Evolutionary conservation across 164 flowering plant genomes (phyloP), one percentile per base, ranked within the genome.

Genomic region (Annona cherimola): DNA sequence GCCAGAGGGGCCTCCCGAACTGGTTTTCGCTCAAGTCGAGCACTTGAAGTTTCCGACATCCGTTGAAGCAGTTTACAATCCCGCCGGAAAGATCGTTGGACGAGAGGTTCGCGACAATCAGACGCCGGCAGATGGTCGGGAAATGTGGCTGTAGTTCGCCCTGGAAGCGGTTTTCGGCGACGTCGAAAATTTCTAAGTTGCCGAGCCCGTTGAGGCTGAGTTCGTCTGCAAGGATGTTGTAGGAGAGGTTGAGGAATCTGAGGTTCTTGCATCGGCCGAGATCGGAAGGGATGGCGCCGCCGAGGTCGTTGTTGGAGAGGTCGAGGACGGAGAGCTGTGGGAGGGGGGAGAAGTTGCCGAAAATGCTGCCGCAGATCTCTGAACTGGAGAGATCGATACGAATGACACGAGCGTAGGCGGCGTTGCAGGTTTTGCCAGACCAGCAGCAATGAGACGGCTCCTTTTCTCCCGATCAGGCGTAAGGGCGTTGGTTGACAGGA

Each of bases 21-120:
- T 65, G 63, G 54, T 94, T 94, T 0, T 87, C 20, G 78, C 97
- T 89, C 69, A 92, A 70, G 74, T 94, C 98, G 55, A 94, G 81
- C 62, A 78, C 73, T 77, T 80, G 79, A 78, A 94, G 76, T 40
- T 74, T 83, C 69, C 3, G 7, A 77, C 98, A 94, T 0, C 69
- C 69, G 45, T 86, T 81, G 64, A 93, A 86, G 69, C 77, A 69
- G 8, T 74, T 68, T 19, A 78, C 84, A 7, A 89, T 80, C 20
- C 74, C 60, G 3, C 97, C 98, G 0, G 86, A 81, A 69, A 91
- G 82, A 35, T 79, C 76, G 59, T 93, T 93, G 12, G 40, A 4
- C 2, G 98, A 91, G 5, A 93, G 20, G 62, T 91, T 93, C 0
- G 81, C 81, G 0, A 79, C 83, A 2, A 79, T 75, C 70, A 93